phyloP scores from a whole-genome alignment of 768 basidiomycete species.

The Botryobasidium botryosum region DNA sequence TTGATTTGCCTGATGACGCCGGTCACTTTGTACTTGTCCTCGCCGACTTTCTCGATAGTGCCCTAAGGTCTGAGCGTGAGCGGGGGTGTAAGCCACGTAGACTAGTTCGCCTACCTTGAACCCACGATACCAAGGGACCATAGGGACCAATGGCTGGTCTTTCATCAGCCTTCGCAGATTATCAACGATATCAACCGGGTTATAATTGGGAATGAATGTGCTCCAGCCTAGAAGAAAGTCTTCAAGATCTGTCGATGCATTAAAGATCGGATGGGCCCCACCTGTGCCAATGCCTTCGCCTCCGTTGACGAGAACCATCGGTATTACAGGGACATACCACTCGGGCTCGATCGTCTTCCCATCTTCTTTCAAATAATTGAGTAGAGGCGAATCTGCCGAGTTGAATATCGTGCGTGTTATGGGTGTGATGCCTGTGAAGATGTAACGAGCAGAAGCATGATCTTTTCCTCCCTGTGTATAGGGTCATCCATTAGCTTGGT shows the following conservation, averaged over 20 bases:
- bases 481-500: not conserved
- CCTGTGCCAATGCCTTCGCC: constrained; percentile 97
- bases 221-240: constrained; percentile 52
- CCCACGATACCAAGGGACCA: constrained; percentile 96
- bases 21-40: constrained; percentile 63
- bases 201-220: constrained; percentile 80
- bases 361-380: constrained; percentile 75
- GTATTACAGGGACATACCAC: constrained; percentile 82
- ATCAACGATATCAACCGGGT: constrained; percentile 74
- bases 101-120: constrained; percentile 29
- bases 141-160: constrained; percentile 63
- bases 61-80: constrained; percentile 28
- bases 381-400: constrained; percentile 68
- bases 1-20: constrained; percentile 63
- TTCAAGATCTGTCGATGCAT: no score
- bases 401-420: constrained; percentile 68
- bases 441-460: constrained; percentile 91
- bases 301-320: constrained; percentile 81
- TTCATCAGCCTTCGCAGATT: constrained; percentile 80
- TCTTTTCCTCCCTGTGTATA: constrained; percentile 70
- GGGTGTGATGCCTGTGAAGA: constrained; percentile 63
- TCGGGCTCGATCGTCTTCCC: constrained; percentile 78
- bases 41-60: constrained; percentile 63
- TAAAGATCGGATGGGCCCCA: no score
- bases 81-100: not conserved